phyloP scores from a whole-genome alignment of 148 eudicot species.

The Nyssa sinensis region DNA sequence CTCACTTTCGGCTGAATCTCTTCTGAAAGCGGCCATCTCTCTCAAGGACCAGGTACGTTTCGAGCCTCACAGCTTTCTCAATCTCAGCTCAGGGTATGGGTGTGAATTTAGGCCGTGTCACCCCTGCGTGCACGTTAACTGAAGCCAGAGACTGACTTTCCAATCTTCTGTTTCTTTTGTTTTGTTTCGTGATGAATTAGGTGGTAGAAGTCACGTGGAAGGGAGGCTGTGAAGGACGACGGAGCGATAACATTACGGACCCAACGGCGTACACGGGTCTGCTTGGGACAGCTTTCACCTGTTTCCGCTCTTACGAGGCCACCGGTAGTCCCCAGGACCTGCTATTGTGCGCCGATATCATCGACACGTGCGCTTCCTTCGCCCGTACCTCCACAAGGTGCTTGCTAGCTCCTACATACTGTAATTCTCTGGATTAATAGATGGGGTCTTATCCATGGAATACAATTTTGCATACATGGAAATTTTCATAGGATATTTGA shows the following conservation, averaged over 20 bases:
- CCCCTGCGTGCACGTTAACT: slow-evolving; percentile 1
- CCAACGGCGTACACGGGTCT: slow-evolving; percentile 53
- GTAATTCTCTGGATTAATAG: too few relatives aligned
- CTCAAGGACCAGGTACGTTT: slow-evolving; percentile 54
- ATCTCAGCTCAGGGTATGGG: neutral
- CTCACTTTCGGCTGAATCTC: slow-evolving; percentile 28
- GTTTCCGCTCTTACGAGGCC: slow-evolving; percentile 54
- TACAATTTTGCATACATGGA: too few relatives aligned
- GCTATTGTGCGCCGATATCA: slow-evolving; percentile 47
- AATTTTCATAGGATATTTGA: too few relatives aligned
- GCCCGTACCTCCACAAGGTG: slow-evolving; percentile 43
- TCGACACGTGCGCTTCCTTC: slow-evolving; percentile 35
- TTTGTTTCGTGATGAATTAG: slow-evolving; percentile 18
- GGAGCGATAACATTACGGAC: slow-evolving; percentile 20
- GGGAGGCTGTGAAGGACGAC: neutral
- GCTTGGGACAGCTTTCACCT: slow-evolving; percentile 64
- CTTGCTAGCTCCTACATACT: too few relatives aligned
- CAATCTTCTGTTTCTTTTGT: neutral
- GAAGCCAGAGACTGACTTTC: neutral
- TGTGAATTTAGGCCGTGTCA: neutral
- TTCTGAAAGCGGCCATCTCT: slow-evolving; percentile 49
- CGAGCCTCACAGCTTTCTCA: too few relatives aligned
- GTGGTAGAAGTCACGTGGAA: slow-evolving; percentile 63
- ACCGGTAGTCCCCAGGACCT: slow-evolving; percentile 50
- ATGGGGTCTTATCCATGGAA: too few relatives aligned